Base-by-base conservation (phyloP, 441 rosid species). In the Adansonia rubrostipa region DNA sequence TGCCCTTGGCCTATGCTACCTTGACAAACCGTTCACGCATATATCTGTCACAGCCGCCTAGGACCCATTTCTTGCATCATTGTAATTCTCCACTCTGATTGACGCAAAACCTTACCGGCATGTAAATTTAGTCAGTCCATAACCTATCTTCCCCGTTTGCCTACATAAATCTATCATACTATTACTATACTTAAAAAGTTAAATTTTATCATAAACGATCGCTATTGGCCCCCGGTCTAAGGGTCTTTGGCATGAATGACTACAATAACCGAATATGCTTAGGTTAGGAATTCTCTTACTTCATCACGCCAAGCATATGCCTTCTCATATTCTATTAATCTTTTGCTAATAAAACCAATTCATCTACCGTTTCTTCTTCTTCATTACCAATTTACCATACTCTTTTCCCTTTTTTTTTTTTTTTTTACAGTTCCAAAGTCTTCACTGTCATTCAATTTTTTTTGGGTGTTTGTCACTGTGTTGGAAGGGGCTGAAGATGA, bases 261-360 rank as follows among this genome's bases (percentile, higher is more conserved):
- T 47, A 10, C 7, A 76, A 80, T 42, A 84, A 84, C 79, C 89
- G 91, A 90, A 88, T 90, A 90, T 90, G 90, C 91, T 79, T 36
- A 36, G 42, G 42, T 62, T 0, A 14, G 63, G 80, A 72, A 79
- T 85, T 81, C 87, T 66, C 79, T 73, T 66, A 78, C 87, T 84
- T 86, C 84, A 76, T 83, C 92, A 90, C 88, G 88, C 90, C 85
- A 89, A 82, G 92, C 91, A 89, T 90, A 89, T 90, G 85, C 94
- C 81, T 76, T 67, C 66, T 71, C 72, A 90, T 87, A 90, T 90
- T 87, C 94, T 77, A 33, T 48, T 85, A 28, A 28, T 73, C 67
- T 57, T 73, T 20, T 42, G 20, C 54, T 58, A 19, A 57, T 57
- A 73, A 57, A 57, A 8, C 53, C 36, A 17, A 19, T 57, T 42